A percentile compares a stretch with the other conserved stretches of the same genome.
Evolutionary conservation across 2,329 filamentous ascomycete species (phyloP).

Genomic region (Cadophora luteo-olivacea): DNA sequence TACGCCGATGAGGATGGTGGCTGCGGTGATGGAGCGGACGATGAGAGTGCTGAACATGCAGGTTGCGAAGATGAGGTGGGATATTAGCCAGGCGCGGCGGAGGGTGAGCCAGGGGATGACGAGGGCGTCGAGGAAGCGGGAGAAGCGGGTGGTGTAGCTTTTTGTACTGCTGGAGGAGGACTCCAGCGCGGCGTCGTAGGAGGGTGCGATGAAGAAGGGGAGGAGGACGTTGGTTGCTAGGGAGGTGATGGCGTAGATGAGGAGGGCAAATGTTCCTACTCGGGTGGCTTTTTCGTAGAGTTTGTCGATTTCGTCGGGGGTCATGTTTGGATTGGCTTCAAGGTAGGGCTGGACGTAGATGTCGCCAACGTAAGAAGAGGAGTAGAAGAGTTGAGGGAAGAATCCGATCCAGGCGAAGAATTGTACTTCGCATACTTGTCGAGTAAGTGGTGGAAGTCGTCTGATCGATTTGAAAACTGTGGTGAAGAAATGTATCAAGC

Average conservation of each 20-base stretch:
- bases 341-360: constrained; percentile 89
- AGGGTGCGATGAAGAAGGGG: constrained; percentile 84
- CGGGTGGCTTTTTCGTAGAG: constrained; percentile 87
- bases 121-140: constrained; percentile 61
- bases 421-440: constrained; percentile 81
- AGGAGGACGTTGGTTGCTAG: constrained; percentile 82
- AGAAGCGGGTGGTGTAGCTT: constrained; percentile 41
- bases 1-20: constrained; percentile 78
- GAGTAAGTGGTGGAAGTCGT: constrained; percentile 81
- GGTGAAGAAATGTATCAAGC: constrained; percentile 79
- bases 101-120: constrained; percentile 86
- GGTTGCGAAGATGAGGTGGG: constrained; percentile 81
- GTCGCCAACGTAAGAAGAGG: constrained; percentile 91
- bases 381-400: constrained; percentile 96
- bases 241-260: constrained; percentile 87
- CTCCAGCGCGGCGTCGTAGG: constrained; percentile 61
- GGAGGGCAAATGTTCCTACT: constrained; percentile 85
- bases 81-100: constrained; percentile 84
- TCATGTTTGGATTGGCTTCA: constrained; percentile 77
- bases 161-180: constrained; percentile 39
- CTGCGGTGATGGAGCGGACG: constrained; percentile 72
- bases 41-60: constrained; percentile 87
- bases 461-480: constrained; percentile 78
- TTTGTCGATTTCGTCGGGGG: constrained; percentile 74
- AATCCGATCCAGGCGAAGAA: constrained; percentile 93